Evolutionary conservation across 305 asterid genomes (phyloP).

Genomic region (Fraxinus sp.): DNA sequence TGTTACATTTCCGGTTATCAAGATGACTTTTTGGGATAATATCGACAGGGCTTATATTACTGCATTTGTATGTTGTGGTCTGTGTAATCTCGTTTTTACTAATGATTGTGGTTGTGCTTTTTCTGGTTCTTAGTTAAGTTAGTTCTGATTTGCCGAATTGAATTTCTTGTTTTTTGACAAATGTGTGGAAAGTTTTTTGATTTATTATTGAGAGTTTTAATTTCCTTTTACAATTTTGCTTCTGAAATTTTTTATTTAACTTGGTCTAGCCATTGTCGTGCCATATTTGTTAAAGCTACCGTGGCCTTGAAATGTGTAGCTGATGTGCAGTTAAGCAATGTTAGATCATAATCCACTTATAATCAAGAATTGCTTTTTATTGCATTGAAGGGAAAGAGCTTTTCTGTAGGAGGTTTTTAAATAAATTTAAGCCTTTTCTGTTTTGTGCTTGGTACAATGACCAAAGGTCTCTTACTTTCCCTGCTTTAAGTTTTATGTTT

Average conservation of each 20-base stretch:
- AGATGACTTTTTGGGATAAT: not conserved
- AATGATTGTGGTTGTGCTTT: not conserved
- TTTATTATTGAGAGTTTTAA: not conserved
- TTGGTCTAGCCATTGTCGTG: not conserved
- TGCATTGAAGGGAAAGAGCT: not conserved
- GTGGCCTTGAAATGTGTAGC: not conserved
- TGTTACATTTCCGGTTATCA: not conserved
- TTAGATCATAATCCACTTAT: not conserved
- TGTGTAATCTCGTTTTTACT: too few relatives aligned
- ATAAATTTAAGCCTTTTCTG: not conserved
- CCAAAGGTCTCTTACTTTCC: not conserved
- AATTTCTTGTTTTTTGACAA: not conserved
- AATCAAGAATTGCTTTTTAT: not conserved
- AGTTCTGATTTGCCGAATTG: not conserved
- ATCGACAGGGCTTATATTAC: not conserved
- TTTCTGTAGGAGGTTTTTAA: not conserved
- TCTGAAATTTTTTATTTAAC: too few relatives aligned
- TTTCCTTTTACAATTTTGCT: not conserved
- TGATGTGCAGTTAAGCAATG: not conserved
- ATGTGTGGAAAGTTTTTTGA: not conserved
- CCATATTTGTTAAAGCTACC: not conserved
- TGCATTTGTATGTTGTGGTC: not conserved
- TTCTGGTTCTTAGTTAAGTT: not conserved
- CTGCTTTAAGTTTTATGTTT: not conserved
- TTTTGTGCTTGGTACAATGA: not conserved